These are phyloP conservation scores for Cudoniella acicularis DNA, from an alignment of 495 filamentous ascomycete species.

Conservation along the genomic window DNA sequence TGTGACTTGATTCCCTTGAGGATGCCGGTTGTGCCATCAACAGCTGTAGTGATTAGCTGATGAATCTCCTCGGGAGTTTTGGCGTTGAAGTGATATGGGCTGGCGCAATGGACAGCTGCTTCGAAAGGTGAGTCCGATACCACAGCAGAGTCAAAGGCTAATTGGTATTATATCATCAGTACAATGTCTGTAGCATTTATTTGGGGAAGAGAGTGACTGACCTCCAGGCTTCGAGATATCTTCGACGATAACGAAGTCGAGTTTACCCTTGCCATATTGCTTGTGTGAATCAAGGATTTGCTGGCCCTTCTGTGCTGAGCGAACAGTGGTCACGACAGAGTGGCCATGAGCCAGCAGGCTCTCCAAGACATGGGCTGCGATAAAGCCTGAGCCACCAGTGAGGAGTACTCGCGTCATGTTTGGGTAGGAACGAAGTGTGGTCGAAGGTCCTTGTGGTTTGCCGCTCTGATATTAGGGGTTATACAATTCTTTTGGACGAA, in stretches of 20 bases:
- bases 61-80: conserved; percentile 70
- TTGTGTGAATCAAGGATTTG: background rate
- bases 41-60: conserved; percentile 80
- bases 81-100: conserved; percentile 62
- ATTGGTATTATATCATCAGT: no score
- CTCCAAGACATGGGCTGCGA: conserved; percentile 77
- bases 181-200: no score
- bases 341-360: conserved; percentile 54
- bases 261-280: conserved; percentile 16
- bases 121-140: conserved; percentile 49
- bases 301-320: background rate
- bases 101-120: conserved; percentile 83
- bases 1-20: conserved; percentile 69
- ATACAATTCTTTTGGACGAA: no score
- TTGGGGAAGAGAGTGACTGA: no score
- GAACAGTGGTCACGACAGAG: conserved; percentile 14
- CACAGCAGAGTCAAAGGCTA: conserved; percentile 63
- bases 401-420: conserved; percentile 19
- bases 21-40: conserved; percentile 80
- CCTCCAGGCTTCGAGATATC: background rate
- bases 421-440: no score
- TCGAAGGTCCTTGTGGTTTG: no score
- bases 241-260: conserved; percentile 13
- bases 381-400: conserved; percentile 64
- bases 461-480: no score